Percentiles rank a stretch among this genome's conserved stretches.
Evolutionary conservation across 257 asterid species (phyloP).

Genomic region (Nicotiana otophora): DNA sequence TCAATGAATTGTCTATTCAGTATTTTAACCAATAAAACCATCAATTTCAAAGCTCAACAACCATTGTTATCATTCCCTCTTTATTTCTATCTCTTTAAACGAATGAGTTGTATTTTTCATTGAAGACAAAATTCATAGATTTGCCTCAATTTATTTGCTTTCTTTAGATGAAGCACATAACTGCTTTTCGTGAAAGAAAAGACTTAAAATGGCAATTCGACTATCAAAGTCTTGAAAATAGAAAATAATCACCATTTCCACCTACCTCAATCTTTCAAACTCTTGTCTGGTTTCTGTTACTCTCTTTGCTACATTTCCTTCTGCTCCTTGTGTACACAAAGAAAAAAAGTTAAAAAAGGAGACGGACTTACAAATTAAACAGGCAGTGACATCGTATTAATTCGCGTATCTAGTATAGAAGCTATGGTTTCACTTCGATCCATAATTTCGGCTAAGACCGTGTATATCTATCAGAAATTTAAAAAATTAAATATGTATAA

Average conservation of each 20-base stretch:
- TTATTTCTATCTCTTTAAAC: not conserved
- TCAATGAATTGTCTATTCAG: not conserved
- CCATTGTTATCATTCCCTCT: not conserved
- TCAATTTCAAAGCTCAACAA: not conserved
- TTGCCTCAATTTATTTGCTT: not conserved
- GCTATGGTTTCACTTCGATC: no score
- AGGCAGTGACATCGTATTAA: not conserved
- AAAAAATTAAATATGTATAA: no score
- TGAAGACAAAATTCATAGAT: not conserved
- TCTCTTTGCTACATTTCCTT: not conserved
- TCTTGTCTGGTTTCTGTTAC: no score
- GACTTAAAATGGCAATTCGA: not conserved
- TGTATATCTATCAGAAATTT: no score
- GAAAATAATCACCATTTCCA: not conserved
- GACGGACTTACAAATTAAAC: not conserved
- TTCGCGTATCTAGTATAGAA: no score
- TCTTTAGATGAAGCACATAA: not conserved
- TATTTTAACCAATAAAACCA: not conserved
- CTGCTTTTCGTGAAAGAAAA: not conserved
- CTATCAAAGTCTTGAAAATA: not conserved
- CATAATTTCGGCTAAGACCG: no score
- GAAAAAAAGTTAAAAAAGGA: no score
- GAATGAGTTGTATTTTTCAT: not conserved
- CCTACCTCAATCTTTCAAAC: not conserved
- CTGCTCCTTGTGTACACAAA: not conserved